Conservation (phyloP, 2,329 filamentous ascomycete species). For the Aspergillus phoenicis region DNA sequence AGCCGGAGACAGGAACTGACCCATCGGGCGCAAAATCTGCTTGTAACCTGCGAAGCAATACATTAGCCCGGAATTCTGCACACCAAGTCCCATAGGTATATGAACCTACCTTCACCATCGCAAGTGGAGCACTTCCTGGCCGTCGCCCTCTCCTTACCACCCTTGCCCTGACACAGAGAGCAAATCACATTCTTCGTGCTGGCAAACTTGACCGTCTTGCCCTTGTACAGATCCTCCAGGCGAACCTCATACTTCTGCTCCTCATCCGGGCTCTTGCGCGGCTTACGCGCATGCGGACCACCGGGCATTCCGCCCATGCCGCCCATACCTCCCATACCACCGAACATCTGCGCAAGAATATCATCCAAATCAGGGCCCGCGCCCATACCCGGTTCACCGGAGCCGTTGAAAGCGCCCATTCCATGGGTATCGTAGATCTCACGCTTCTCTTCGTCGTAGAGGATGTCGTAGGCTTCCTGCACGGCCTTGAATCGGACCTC, state of each 20-base stretch:
- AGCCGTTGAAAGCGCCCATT: constrained; percentile 91
- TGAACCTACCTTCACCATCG: constrained; percentile 66
- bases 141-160: constrained; percentile 91
- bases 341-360: constrained; percentile 89
- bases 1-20: constrained; percentile 81
- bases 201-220: constrained; percentile 95
- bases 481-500: constrained; percentile 92
- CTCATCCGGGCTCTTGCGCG: constrained; percentile 74
- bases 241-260: constrained; percentile 89
- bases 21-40: constrained; percentile 78
- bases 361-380: constrained; percentile 78
- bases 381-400: constrained; percentile 64
- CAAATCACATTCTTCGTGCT: constrained; percentile 94
- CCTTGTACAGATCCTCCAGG: constrained; percentile 95
- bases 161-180: constrained; percentile 80
- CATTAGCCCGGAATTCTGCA: not conserved
- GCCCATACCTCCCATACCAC: constrained; percentile 55
- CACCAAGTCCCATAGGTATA: not conserved
- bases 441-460: constrained; percentile 92
- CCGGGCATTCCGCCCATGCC: constrained; percentile 52
- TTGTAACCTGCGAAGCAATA: constrained; percentile 57
- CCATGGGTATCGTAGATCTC: constrained; percentile 89
- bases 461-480: constrained; percentile 95
- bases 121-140: constrained; percentile 80
- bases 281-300: constrained; percentile 44